Evolutionary conservation across 2,329 filamentous ascomycete species (phyloP).

Genomic region (Cercospora sp.): DNA sequence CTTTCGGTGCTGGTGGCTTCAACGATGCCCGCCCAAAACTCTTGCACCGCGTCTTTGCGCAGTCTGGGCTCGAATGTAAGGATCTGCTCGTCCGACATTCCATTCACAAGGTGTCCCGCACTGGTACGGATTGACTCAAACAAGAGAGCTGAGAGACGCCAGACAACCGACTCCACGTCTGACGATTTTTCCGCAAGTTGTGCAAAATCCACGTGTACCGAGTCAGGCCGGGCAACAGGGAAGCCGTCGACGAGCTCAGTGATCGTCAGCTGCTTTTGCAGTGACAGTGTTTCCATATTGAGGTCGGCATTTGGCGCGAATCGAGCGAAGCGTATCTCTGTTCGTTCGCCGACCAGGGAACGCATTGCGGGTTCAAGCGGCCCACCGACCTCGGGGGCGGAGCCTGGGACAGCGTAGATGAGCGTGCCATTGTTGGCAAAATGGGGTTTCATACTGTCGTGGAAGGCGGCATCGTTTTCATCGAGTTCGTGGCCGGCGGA

Average conservation of each 20-base stretch:
- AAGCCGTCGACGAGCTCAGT: conserved; percentile 41
- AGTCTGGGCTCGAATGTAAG: conserved; percentile 42
- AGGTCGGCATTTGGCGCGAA: conserved; percentile 54
- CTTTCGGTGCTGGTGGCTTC: conserved; percentile 42
- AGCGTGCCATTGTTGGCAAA: conserved; percentile 77
- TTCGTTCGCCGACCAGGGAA: conserved; percentile 62
- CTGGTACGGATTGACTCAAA: conserved; percentile 65
- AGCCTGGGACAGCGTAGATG: conserved; percentile 59
- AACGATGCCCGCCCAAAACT: conserved; percentile 59
- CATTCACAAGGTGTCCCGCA: conserved; percentile 32
- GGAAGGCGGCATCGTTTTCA: conserved; percentile 65
- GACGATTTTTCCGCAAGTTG: conserved; percentile 43
- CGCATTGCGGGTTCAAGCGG: conserved; percentile 57
- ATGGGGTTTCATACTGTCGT: conserved; percentile 71
- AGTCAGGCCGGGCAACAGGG: conserved; percentile 54
- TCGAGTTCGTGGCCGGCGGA: conserved; percentile 62
- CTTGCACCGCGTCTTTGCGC: conserved; percentile 63
- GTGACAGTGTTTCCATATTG: conserved; percentile 30
- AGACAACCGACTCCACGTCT: conserved; percentile 69
- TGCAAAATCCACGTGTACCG: conserved; percentile 52
- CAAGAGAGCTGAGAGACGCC: conserved; percentile 82
- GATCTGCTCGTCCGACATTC: conserved; percentile 47
- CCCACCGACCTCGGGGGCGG: conserved; percentile 45
- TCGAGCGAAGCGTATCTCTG: conserved; percentile 65
- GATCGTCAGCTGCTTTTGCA: conserved; percentile 46